Evolutionary conservation across 306 rosid species (phyloP), one percentile per base, ranked within the genome.

Genomic region (Astragalus glycyphyllos): DNA sequence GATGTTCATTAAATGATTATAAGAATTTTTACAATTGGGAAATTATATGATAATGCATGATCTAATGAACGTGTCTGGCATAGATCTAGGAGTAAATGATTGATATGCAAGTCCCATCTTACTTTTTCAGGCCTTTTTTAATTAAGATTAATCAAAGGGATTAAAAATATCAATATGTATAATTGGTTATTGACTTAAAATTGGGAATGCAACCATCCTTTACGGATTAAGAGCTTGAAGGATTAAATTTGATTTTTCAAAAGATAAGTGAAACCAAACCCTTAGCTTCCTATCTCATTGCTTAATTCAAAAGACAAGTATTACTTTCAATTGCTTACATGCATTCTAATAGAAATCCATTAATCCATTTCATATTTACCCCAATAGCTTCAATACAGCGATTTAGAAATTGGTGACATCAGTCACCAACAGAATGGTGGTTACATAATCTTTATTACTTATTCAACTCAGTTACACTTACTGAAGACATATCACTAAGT

Each of bases 41-140:
- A 57, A 57, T 32, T 32, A 11, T 59, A 13, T 59, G 65, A 35
- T 35, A 59, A 35, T 37, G 47, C 65, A 59, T 59, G 47, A 59
- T 13, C 46, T 38, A 37, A 37, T 59, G 47, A 37, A 9, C 16
- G 8, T 57, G 20, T 5, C 17, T 59, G 7, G 26, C 65, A 35
- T 59, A 35, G 46, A 35, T 59, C 47, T 59, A 37, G 47, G 31
- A 35, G 35, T 35, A 59, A 38, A 59, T 59, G 31, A 59, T 59
- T 59, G 62, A 40, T 31, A 29, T 23, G 60, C 60, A 4, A 56
- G 31, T 56, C n/a, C 38, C 40, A 5, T 26, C 42, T 23, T 12
- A 31, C 11, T 58, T 32, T 13, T 11, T 56, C 17, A 56, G 12
- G 62, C 10, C 41, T 12, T 56, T 11, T 26, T 29, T 16, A 56